Conservation (phyloP, 345 rosid genomes). For the Dipteronia dyeriana region DNA sequence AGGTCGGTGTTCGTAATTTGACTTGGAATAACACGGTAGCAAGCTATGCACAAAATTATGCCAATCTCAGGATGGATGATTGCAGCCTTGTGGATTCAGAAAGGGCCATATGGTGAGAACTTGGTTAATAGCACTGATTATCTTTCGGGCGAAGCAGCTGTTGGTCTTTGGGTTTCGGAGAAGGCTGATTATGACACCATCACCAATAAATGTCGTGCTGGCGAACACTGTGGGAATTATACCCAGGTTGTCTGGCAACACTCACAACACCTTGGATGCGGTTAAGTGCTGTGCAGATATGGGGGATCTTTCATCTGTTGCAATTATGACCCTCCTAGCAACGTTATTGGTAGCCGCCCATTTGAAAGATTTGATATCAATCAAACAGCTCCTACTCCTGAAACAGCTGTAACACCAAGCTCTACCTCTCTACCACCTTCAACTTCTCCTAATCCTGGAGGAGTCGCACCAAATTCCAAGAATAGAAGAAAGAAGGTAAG, state of each 20-base stretch:
- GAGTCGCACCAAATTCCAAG: not conserved
- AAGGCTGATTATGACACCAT: not conserved
- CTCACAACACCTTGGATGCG: not conserved
- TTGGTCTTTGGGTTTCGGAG: not conserved
- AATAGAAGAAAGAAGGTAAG: not conserved
- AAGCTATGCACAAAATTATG: not conserved
- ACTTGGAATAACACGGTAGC: not conserved
- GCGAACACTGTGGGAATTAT: not conserved
- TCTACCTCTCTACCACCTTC: too few species aligned
- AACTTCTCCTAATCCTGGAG: too few species aligned
- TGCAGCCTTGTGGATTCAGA: not conserved
- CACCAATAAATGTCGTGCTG: not conserved
- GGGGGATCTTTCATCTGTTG: not conserved
- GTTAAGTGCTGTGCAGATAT: not conserved
- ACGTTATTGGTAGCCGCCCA: not conserved
- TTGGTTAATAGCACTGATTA: not conserved
- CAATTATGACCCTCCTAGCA: not conserved
- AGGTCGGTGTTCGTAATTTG: not conserved
- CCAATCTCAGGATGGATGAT: not conserved
- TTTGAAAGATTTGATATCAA: not conserved
- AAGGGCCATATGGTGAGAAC: not conserved
- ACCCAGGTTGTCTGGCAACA: not conserved
- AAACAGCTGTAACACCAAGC: too few species aligned
- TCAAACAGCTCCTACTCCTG: not conserved
- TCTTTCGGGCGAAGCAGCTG: not conserved